These are phyloP conservation scores for Backusella luteola DNA, from an alignment of 192 early-diverging fungal genomes.

Conservation along the genomic window DNA sequence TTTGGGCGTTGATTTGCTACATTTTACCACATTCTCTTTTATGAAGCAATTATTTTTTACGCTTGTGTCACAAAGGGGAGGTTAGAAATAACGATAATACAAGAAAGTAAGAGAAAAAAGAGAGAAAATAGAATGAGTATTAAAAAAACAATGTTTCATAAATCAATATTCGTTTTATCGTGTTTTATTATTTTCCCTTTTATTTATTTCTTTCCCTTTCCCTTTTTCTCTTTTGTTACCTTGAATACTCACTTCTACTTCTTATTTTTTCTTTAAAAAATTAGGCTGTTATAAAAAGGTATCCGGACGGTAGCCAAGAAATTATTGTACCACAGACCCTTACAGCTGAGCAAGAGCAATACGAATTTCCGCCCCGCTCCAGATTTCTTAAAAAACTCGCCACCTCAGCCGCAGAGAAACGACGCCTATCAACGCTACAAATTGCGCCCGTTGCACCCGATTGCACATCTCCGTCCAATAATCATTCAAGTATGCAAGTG, in stretches of 20 bases:
- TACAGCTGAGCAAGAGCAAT: slow-evolving; percentile 30
- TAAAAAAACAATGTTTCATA: slow-evolving; percentile 9
- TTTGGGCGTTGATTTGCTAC: not conserved
- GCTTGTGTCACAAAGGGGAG: slow-evolving; percentile 3
- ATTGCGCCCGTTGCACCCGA: not conserved
- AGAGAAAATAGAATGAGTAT: slow-evolving; percentile 7
- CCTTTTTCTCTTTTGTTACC: slow-evolving; percentile 1
- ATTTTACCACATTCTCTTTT: not conserved
- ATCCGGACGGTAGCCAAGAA: slow-evolving; percentile 28
- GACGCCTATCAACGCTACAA: slow-evolving; percentile 13
- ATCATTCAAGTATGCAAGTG: not conserved
- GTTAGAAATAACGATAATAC: slow-evolving; percentile 8
- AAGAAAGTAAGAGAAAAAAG: not conserved
- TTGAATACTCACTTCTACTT: slow-evolving; percentile 4
- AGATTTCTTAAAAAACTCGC: slow-evolving; percentile 25
- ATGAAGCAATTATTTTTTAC: not conserved
- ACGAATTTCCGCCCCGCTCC: slow-evolving; percentile 33
- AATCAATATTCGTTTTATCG: slow-evolving; percentile 9
- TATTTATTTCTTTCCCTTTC: not conserved
- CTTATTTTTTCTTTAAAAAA: not conserved
- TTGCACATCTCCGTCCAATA: not conserved
- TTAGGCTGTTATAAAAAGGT: slow-evolving; percentile 27
- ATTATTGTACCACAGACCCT: slow-evolving; percentile 30
- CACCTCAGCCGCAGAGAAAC: slow-evolving; percentile 23
- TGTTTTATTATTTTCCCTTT: slow-evolving; percentile 3